Evolutionary conservation across 768 basidiomycete genomes (phyloP), one percentile per base, ranked within the genome.

Genomic region (Pluteus cervinus): DNA sequence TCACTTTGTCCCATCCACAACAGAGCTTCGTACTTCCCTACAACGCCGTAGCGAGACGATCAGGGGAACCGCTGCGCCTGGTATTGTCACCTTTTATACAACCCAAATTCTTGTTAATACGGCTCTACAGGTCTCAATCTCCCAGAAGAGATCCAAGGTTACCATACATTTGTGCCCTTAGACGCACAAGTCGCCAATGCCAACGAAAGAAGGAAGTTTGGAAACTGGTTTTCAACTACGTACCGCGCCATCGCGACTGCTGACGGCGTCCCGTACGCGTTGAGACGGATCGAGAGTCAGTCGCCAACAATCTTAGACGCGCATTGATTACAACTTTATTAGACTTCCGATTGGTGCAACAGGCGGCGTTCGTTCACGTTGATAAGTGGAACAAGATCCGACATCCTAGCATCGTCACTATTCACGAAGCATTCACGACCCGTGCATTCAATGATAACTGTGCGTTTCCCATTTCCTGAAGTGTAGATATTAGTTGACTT

Each of bases 351-450:
- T 63, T 98, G 36, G 74, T 69, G 50, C 79, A 87, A 46, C 87
- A 89, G 51, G 65, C 71, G 15, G 92, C 94, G 1, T 93, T 99
- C 50, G 63, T 62, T 9, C 62, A 79, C 7, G 82, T 97, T 31
- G 93, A 96, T 46, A 65, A 77, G 11, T 99, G 96, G 96, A 77
- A 79, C 1, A 69, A 75, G 29, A 67, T 98, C 39, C 73, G 68
- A 12, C 94, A 98, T 61, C 92, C 96, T 1, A 81, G 76, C 45
- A 81, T 99, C 42, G 78, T 94, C 11, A 59, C 76, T 7, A 65
- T 98, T 15, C 73, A 76, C 33, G 96, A 98, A 56, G 96, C 94
- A 1, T 97, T 99, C 64, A 98, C 96, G 0, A 94, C 94, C 0
- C 75, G 82, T 20, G 78, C 86, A 1, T 99, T 99, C 58, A 79